Evolutionary conservation across 2,329 filamentous ascomycete species (phyloP), one percentile per base, ranked within the genome.

Genomic region (Juglanconis sp.): DNA sequence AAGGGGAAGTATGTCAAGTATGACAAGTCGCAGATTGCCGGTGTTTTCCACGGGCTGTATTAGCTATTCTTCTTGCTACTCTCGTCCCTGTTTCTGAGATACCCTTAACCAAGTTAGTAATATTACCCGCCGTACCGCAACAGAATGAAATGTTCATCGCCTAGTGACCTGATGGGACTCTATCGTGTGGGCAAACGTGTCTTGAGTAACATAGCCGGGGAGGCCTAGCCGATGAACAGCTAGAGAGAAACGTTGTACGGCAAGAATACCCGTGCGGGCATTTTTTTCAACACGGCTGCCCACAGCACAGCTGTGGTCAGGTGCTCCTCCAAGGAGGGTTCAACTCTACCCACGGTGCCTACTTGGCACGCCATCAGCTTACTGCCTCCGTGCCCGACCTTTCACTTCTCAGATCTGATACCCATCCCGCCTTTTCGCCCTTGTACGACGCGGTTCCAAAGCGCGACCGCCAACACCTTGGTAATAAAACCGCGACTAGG

Each of bases 1-100:
- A 96, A 93, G 77, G 94, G 94, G 67, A 99, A 99, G 76, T 96
- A 98, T 75, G 92, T 96, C 73, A 97, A 96, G 78, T 98, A 96
- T 73, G 93, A 97, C 78, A 97, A 97, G 79, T 81, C 81, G 46
- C 85, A 87, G 52, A 88, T 99, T 68, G 86, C 89, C 51, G 84
- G 85, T 30, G 80, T 88, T 9, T 87, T 87, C 68, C 68, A 78
- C 56, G 82, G 79, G 56, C 72, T 87, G 34, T 81, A 79, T 64
- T 81, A 63, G 60, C 47, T 6, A 55, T 40, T 36, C 30, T 40
- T 11, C 15, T 32, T 32, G 11, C 30, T 44, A 17, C 38, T 11
- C 30, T 24, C 9, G 3, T 32, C 48, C 15, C 17, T 34, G 32
- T 52, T 15, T 46, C 31, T 35, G 24, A 50, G 47, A 51, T 57